Evolutionary conservation across 1,139 yeast genomes (phyloP).

Genomic region (Hemisphaericaspora subhashii): DNA sequence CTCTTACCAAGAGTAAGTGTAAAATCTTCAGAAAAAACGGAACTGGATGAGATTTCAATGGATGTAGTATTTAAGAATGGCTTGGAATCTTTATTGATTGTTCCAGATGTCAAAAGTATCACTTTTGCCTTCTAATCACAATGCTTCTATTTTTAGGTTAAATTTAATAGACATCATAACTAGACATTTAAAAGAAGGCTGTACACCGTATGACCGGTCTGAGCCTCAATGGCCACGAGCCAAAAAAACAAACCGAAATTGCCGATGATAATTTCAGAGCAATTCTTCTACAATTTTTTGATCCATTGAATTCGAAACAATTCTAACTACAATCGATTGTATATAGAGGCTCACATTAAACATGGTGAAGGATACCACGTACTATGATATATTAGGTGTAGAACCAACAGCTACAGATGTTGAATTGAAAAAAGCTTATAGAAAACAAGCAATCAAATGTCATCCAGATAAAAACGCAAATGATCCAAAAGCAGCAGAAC

Average conservation of each 20-base stretch:
- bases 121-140: constrained; percentile 51
- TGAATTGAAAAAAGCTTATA: constrained; percentile 92
- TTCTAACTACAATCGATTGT: neutral
- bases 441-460: constrained; percentile 85
- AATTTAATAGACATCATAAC: too few relatives aligned
- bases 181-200: too few relatives aligned
- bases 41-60: constrained; percentile 39
- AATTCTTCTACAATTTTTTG: too few relatives aligned
- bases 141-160: neutral
- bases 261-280: too few relatives aligned
- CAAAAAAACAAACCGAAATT: neutral
- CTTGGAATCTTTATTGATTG: constrained; percentile 67
- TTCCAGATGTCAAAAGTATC: constrained; percentile 65
- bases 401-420: constrained; percentile 72
- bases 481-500: constrained; percentile 84
- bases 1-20: constrained; percentile 66
- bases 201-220: too few relatives aligned
- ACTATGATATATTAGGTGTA: constrained; percentile 86
- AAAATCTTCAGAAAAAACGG: constrained; percentile 20
- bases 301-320: neutral
- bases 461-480: constrained; percentile 93
- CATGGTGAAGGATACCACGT: constrained; percentile 90
- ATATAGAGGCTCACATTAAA: neutral
- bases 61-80: constrained; percentile 70
- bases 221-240: too few relatives aligned